Base-by-base conservation (phyloP, 768 basidiomycete species). In the Lactarius evosmus region DNA sequence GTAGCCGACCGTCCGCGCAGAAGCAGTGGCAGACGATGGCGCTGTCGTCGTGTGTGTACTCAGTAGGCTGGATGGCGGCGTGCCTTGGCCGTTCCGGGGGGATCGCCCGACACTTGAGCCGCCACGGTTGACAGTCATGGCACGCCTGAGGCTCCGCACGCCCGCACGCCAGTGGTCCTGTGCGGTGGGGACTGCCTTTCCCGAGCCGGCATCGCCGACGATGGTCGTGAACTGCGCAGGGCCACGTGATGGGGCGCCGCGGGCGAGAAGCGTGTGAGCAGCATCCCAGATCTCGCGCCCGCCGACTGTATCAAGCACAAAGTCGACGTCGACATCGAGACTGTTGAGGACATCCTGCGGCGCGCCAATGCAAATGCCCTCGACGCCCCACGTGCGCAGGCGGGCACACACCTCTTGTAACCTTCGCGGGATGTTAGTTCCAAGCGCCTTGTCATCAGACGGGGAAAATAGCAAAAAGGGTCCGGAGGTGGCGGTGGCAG, bases 281-380 rank as follows among this genome's bases (percentile, higher is more conserved):
- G 85, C 88, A 67, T 91, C 87, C 82, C 93, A 91, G 38, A 95
- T 80, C 41, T 83, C 85, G 70, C 82, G 82, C 17, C 94, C 92
- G 4, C 94, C 94, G 19, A 92, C 75, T 1, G 89, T 89, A 73
- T 96, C 95, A 65, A 95, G 73, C 3, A 97, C 82, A 25, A 85
- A 88, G 71, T 95, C 93, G 73, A 95, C 89, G 36, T 77, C 72
- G 16, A 83, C 82, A 27, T 83, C 83, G 54, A 85, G 85, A 70
- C 60, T 79, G 74, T 59, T 81, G 34, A 88, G 74, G 34, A 87
- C 82, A 55, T 80, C 81, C 3, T 80, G 72, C 8, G 83, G 82
- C n/a, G 75, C 71, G 40, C 75, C 91, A 66, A 90, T 88, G 27
- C 91, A 80, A 9, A 93, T 84, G 66, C 90, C 91, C 67, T 90